Conservation (phyloP, 768 basidiomycete species). For the Boletus huronensis region DNA sequence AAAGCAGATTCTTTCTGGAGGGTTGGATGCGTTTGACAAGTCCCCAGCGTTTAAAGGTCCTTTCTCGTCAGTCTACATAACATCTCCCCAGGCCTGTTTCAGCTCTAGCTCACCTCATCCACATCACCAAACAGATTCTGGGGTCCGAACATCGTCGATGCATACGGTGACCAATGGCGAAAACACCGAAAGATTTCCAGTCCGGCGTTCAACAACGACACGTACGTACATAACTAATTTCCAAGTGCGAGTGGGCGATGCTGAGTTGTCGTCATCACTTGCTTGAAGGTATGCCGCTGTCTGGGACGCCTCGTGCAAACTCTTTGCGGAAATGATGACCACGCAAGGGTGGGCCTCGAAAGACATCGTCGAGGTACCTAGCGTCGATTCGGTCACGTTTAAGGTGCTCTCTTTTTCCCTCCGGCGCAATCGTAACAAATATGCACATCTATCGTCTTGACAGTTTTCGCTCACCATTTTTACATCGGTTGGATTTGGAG, state of each 20-base stretch:
- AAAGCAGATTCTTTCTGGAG: slow-evolving; percentile 9
- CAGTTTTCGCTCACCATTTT: slow-evolving; percentile 17
- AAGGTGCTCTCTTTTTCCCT: neutral
- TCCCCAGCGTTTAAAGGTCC: neutral
- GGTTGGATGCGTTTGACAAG: slow-evolving; percentile 1
- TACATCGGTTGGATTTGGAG: slow-evolving; percentile 20
- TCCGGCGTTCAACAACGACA: slow-evolving; percentile 21
- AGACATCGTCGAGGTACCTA: slow-evolving; percentile 6
- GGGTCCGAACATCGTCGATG: slow-evolving; percentile 17
- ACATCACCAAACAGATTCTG: slow-evolving; percentile 8
- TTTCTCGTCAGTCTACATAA: neutral
- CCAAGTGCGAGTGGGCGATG: neutral
- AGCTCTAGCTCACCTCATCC: neutral
- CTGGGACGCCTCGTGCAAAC: slow-evolving; percentile 10
- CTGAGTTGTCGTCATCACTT: neutral
- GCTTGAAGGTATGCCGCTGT: slow-evolving; percentile 11
- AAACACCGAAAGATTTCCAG: slow-evolving; percentile 15
- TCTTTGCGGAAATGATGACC: slow-evolving; percentile 13
- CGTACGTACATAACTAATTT: slow-evolving; percentile 7
- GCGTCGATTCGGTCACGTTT: slow-evolving; percentile 6
- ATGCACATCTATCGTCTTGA: neutral
- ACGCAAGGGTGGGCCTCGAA: slow-evolving; percentile 11
- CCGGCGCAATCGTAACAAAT: neutral
- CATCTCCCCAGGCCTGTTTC: neutral
- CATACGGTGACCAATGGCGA: slow-evolving; percentile 16